Conservation (phyloP, 148 eudicot species). For the Cornus florida region DNA sequence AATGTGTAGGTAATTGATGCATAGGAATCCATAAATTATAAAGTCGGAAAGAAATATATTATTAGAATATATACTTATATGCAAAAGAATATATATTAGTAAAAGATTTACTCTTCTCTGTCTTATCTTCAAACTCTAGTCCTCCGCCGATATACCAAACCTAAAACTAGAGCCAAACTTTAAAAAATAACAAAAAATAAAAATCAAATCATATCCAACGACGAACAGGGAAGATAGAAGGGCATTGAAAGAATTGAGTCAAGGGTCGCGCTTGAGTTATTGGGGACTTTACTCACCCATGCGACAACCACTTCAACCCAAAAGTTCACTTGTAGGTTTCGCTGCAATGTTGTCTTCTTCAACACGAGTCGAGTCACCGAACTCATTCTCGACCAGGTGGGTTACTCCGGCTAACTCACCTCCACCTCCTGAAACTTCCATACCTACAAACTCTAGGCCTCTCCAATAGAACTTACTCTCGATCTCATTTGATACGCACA, state of each 20-base stretch:
- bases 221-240: conserved; percentile 58
- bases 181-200: not conserved
- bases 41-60: no score
- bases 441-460: conserved; percentile 44
- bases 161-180: not conserved
- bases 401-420: conserved; percentile 42
- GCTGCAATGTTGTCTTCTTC: conserved; percentile 39
- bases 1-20: no score
- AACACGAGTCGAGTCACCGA: conserved; percentile 39
- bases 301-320: conserved; percentile 51
- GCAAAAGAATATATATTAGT: no score
- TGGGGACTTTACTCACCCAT: conserved; percentile 92
- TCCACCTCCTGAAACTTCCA: conserved; percentile 32
- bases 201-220: conserved; percentile 17
- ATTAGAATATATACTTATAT: no score
- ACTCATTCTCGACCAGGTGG: conserved; percentile 49
- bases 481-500: not conserved
- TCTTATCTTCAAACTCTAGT: not conserved
- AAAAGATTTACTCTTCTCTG: not conserved
- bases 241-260: conserved; percentile 43
- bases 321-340: conserved; percentile 74
- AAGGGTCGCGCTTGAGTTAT: conserved; percentile 64
- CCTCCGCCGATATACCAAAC: not conserved
- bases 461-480: conserved; percentile 54
- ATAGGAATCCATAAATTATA: no score